Evolutionary conservation across 371 early-diverging fungal genomes (phyloP).

Genomic region (Mucor circinelloides): DNA sequence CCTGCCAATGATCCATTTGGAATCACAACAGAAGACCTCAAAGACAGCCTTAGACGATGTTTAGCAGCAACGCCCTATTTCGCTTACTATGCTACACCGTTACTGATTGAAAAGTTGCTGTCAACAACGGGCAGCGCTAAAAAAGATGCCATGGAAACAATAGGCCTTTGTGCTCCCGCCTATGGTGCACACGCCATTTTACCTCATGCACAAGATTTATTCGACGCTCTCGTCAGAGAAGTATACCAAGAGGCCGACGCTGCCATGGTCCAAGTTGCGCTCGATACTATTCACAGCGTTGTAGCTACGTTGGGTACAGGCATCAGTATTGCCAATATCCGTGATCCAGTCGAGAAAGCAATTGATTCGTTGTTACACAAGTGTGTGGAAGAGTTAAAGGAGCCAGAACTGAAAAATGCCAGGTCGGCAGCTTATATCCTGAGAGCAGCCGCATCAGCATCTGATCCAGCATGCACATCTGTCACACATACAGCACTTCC

Average conservation of each 20-base stretch:
- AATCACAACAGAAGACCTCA: slow-evolving; percentile 85
- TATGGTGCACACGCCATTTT: slow-evolving; percentile 69
- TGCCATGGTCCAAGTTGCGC: slow-evolving; percentile 59
- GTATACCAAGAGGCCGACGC: slow-evolving; percentile 66
- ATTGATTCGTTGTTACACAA: slow-evolving; percentile 62
- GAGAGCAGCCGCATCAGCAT: slow-evolving; percentile 64
- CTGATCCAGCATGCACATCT: slow-evolving; percentile 67
- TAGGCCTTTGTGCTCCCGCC: slow-evolving; percentile 69
- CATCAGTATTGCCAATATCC: slow-evolving; percentile 49
- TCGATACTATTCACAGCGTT: slow-evolving; percentile 60
- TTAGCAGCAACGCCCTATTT: slow-evolving; percentile 73
- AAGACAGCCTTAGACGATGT: slow-evolving; percentile 69
- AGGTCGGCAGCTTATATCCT: slow-evolving; percentile 65
- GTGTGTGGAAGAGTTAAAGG: slow-evolving; percentile 61
- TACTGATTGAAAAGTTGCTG: slow-evolving; percentile 81
- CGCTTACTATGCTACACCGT: slow-evolving; percentile 74
- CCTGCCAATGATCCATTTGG: slow-evolving; percentile 83
- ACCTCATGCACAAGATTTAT: slow-evolving; percentile 64
- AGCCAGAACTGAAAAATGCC: slow-evolving; percentile 70
- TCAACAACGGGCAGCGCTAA: slow-evolving; percentile 64
- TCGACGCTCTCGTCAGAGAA: slow-evolving; percentile 66
- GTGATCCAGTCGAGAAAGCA: slow-evolving; percentile 60
- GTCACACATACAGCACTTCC: slow-evolving; percentile 57
- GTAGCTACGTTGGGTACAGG: slow-evolving; percentile 62
- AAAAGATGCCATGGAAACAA: slow-evolving; percentile 80